Conservation (phyloP, 1,284 basidiomycete genomes). For the Farysia itapuensis region DNA sequence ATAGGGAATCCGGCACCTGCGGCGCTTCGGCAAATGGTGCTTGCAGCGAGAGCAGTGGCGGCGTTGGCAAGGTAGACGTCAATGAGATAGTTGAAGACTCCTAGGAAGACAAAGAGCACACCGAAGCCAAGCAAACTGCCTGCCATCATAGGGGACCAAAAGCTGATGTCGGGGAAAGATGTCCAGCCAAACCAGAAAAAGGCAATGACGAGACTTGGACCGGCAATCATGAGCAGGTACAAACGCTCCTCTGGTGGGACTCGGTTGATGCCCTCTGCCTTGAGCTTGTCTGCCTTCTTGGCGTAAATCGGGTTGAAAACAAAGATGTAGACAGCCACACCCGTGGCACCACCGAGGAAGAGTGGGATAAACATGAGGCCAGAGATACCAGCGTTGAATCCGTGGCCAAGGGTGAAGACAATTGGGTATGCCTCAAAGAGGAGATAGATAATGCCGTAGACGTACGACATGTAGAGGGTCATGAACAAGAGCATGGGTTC, state of each 20-base stretch:
- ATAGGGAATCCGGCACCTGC: conserved; percentile 67
- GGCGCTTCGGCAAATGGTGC: conserved; percentile 69
- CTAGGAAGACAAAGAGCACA: conserved; percentile 67
- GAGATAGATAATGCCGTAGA: conserved; percentile 63
- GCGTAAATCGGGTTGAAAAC: conserved; percentile 49
- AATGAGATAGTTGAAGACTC: conserved; percentile 63
- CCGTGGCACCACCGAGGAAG: conserved; percentile 49
- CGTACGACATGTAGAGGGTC: conserved; percentile 76
- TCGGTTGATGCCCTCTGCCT: conserved; percentile 34
- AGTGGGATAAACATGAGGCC: conserved; percentile 59
- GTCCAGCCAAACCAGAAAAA: conserved; percentile 61
- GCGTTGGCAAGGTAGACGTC: conserved; percentile 65
- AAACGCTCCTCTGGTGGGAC: conserved; percentile 55
- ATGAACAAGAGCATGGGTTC: conserved; percentile 77
- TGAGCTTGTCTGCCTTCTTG: conserved; percentile 28
- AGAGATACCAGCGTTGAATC: conserved; percentile 47
- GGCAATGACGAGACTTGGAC: conserved; percentile 57
- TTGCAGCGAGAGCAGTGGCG: conserved; percentile 67
- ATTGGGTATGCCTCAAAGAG: conserved; percentile 58
- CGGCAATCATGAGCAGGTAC: conserved; percentile 51
- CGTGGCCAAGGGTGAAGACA: conserved; percentile 54
- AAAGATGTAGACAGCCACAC: conserved; percentile 32
- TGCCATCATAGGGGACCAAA: conserved; percentile 63
- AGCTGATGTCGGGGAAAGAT: conserved; percentile 52
- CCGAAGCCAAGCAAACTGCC: conserved; percentile 61